Evolutionary conservation across 2,329 filamentous ascomycete species (phyloP), one percentile per base, ranked within the genome.

Genomic region (Tolypocladium pustulatum): DNA sequence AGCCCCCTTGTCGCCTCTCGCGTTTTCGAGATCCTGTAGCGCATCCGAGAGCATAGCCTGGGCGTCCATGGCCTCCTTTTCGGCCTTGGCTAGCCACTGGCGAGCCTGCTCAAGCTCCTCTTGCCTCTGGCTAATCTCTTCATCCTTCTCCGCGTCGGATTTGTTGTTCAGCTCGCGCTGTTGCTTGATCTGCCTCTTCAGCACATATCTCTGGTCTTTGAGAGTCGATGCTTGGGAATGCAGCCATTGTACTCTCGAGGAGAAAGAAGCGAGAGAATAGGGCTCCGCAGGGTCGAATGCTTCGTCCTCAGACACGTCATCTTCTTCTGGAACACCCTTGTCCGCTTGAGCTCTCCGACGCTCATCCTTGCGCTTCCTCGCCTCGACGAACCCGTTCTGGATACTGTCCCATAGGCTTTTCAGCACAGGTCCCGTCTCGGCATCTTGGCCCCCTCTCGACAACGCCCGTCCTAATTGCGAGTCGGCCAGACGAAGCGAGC

Each of bases 151-250:
- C 25, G 83, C 79, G 64, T 96, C 91, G 1, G 90, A 91, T 68
- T 92, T 92, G 75, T 81, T 91, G 74, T 96, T 96, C 59, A 97
- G 81, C 68, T 96, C 91, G 60, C 92, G 88, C 73, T 97, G 93
- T 70, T 97, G 92, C 75, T 96, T 93, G 67, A 97, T 93, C 71
- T 97, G 92, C 51, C 91, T 85, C 67, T 93, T 88, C 10, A 97
- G 80, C 27, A 96, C 92, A 55, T 85, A 84, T 70, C 96, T 95
- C 69, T 97, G 92, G 65, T 96, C 90, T 61, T 90, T 87, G 40
- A 97, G 77, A 25, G 83, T 83, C 22, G 86, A 88, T n/a, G 90
- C 83, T 60, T 90, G 88, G 46, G 81, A 79, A 68, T 91, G 90
- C 5, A 97, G 76, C 75, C 85, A 88, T 66, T 91, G 87, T 0